Evolutionary conservation across 2,329 filamentous ascomycete genomes (phyloP), one percentile per base, ranked within the genome.

Genomic region (Elsinoe perseae): DNA sequence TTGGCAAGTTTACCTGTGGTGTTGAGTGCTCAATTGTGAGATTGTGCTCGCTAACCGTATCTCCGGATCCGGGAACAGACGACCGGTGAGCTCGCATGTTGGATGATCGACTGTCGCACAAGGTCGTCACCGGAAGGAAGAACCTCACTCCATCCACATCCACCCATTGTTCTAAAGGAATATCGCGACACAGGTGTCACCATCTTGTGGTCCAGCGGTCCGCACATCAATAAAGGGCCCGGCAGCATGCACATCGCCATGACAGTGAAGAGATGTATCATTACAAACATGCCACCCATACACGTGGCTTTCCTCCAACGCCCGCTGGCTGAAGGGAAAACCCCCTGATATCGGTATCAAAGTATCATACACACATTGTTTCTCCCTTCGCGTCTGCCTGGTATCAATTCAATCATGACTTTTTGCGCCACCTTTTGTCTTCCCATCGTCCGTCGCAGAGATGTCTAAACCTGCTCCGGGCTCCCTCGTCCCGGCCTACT

Each of bases 221-320:
- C 28, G 10, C 10, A 6, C 28, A 5, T 30, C 28, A 30, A 30
- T n/a, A n/a, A n/a, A n/a, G n/a, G n/a, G n/a, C n/a, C n/a, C n/a
- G n/a, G n/a, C n/a, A n/a, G n/a, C 44, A 50, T 50, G 44, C 44
- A 50, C 16, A 25, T 3, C 7, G n/a, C 21, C 40, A 23, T 44
- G 14, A 20, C 40, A 25, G 23, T 18, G 23, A 50, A 38, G 38
- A 34, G 30, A 32, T 25, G 14, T n/a, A 38, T 52, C 48, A 52
- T 52, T 52, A 52, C 48, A 52, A 32, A 38, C 28, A 52, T 52
- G 25, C 48, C 14, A 28, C 28, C 48, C 30, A 52, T 12, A 34
- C 44, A 18, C 23, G 10, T 30, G 16, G 21, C 44, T 25, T 5
- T 25, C 40, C 40, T 25, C 40, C 40, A 44, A 44, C 40, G 40